Conservation (phyloP, 2,329 filamentous ascomycete species). For the Colletotrichum spinosum region DNA sequence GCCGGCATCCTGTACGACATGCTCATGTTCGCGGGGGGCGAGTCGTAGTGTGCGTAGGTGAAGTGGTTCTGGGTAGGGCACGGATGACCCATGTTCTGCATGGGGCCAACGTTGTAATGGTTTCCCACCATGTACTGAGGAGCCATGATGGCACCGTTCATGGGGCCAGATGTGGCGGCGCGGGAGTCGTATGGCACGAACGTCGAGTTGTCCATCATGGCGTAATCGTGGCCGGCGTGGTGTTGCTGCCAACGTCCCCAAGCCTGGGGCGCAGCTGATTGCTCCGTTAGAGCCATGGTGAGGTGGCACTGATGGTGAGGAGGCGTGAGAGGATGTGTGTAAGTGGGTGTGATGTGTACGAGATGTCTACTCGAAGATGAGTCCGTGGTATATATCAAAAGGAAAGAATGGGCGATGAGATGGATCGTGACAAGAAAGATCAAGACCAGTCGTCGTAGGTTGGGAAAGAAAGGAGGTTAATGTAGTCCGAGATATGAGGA, state of each 20-base stretch:
- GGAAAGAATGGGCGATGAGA: constrained; percentile 22
- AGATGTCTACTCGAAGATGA: not conserved
- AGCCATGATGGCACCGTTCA: constrained; percentile 57
- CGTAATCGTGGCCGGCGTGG: constrained; percentile 53
- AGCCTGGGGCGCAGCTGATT: constrained; percentile 56
- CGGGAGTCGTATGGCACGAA: constrained; percentile 64
- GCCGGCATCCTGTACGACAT: constrained; percentile 47
- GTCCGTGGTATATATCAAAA: constrained; percentile 14
- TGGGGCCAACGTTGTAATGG: constrained; percentile 56
- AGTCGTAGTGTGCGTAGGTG: constrained; percentile 56
- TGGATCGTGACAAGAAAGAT: not conserved
- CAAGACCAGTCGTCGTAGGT: constrained; percentile 43
- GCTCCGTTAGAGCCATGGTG: constrained; percentile 60
- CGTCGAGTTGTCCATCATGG: constrained; percentile 59
- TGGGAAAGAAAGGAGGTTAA: constrained; percentile 28
- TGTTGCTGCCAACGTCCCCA: constrained; percentile 69
- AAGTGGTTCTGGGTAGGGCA: constrained; percentile 58
- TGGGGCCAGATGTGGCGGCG: constrained; percentile 48
- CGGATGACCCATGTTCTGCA: constrained; percentile 54
- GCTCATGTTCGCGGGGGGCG: constrained; percentile 48
- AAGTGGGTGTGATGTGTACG: not conserved
- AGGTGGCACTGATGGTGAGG: not conserved
- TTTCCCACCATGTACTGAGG: constrained; percentile 60
- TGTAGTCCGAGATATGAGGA: constrained; percentile 25
- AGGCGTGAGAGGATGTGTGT: constrained; percentile 25